Evolutionary conservation across 306 rosid genomes (phyloP).

Genomic region (Trichosanthes truncata): DNA sequence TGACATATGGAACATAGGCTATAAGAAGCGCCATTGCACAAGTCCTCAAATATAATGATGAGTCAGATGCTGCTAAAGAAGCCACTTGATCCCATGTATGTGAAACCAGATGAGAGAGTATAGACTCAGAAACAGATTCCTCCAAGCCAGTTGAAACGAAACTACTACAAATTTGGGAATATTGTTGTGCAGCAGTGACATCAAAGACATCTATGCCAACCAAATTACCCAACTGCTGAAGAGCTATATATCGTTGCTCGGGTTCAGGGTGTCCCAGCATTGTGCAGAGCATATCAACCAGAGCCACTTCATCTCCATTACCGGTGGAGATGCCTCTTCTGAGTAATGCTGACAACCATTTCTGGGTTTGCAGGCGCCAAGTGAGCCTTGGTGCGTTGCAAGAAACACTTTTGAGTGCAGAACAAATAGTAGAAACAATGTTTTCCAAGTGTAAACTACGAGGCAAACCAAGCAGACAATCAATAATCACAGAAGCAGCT

Average conservation of each 20-base stretch:
- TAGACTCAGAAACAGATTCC: slow-evolving; percentile 33
- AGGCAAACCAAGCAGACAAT: slow-evolving; percentile 61
- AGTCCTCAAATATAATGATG: slow-evolving; percentile 46
- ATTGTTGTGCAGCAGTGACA: slow-evolving; percentile 26
- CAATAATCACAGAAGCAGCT: slow-evolving; percentile 71
- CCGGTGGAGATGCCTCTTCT: slow-evolving; percentile 43
- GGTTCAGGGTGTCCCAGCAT: slow-evolving; percentile 85
- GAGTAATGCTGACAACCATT: slow-evolving; percentile 53
- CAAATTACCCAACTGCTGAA: slow-evolving; percentile 57
- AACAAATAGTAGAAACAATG: slow-evolving; percentile 47
- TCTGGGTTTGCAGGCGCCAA: slow-evolving; percentile 80
- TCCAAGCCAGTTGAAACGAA: slow-evolving; percentile 31
- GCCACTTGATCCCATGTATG: slow-evolving; percentile 80
- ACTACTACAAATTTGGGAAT: slow-evolving; percentile 25
- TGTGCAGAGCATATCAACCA: slow-evolving; percentile 51
- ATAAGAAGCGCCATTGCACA: slow-evolving; percentile 69
- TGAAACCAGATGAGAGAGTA: slow-evolving; percentile 56
- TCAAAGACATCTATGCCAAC: slow-evolving; percentile 48
- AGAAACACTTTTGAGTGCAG: slow-evolving; percentile 51
- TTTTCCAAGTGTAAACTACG: slow-evolving; percentile 37
- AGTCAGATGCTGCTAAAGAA: slow-evolving; percentile 64
- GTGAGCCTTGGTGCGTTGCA: slow-evolving; percentile 64
- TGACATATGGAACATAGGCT: slow-evolving; percentile 68
- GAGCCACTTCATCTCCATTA: slow-evolving; percentile 53
- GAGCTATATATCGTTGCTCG: slow-evolving; percentile 74